Evolutionary conservation across 106 monocot genomes (phyloP).

Genomic region (Vanilla planifolia): DNA sequence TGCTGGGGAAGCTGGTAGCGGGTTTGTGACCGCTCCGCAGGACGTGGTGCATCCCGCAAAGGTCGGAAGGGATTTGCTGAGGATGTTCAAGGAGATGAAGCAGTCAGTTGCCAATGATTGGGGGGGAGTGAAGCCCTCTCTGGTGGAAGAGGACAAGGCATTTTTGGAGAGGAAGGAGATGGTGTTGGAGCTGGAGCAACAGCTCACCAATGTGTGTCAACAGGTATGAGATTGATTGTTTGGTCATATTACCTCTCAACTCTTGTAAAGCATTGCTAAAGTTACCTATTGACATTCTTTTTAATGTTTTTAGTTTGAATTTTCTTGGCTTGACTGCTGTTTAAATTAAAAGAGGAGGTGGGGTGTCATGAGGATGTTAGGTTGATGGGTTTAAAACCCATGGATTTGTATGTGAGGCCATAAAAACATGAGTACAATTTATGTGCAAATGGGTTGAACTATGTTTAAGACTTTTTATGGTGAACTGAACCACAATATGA

Average conservation of each 20-base stretch:
- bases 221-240: slow-evolving; percentile 37
- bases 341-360: no score
- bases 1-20: slow-evolving; percentile 13
- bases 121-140: slow-evolving; percentile 46
- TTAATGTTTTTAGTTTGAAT: not conserved
- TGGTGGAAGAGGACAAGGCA: slow-evolving; percentile 77
- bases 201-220: slow-evolving; percentile 70
- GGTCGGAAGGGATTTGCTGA: slow-evolving; percentile 70
- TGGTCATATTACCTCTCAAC: not conserved
- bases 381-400: no score
- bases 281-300: not conserved
- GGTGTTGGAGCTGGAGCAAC: slow-evolving; percentile 77
- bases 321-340: not conserved
- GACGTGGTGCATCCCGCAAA: slow-evolving; percentile 62
- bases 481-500: not conserved
- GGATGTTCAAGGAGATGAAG: slow-evolving; percentile 90
- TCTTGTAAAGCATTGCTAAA: not conserved
- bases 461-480: not conserved
- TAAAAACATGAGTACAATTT: not conserved
- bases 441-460: not conserved
- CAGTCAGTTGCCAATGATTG: slow-evolving; percentile 80
- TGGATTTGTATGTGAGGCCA: not conserved
- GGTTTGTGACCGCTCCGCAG: slow-evolving; percentile 27
- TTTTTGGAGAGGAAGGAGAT: slow-evolving; percentile 84
- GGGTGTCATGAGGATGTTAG: no score